Evolutionary conservation across 352 stramenopile species (phyloP).

Genomic region (Hyaloperonospora brassicae): DNA sequence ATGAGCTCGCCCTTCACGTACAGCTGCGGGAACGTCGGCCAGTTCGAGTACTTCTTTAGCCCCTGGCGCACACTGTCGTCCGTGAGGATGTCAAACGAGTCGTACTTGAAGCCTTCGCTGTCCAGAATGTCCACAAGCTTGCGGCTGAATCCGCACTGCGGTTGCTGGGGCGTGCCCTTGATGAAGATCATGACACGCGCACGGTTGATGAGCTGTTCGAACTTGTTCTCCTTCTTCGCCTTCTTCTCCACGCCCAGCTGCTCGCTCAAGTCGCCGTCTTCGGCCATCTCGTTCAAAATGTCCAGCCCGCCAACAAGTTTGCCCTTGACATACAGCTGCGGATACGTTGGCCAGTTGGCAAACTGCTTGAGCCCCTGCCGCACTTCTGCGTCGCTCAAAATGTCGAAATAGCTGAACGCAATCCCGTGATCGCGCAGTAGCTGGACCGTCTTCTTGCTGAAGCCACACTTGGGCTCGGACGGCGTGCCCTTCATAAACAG

Average conservation of each 20-base stretch:
- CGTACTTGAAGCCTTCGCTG: slow-evolving; percentile 86
- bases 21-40: slow-evolving; percentile 97
- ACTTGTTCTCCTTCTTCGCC: slow-evolving; percentile 78
- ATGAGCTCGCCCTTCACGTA: slow-evolving; percentile 97
- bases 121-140: slow-evolving; percentile 93
- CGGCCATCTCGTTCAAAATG: slow-evolving; percentile 92
- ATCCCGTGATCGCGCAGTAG: slow-evolving; percentile 87
- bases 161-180: slow-evolving; percentile 90
- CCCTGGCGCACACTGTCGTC: slow-evolving; percentile 94
- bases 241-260: slow-evolving; percentile 88
- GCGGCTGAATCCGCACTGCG: slow-evolving; percentile 93
- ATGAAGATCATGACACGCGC: slow-evolving; percentile 97
- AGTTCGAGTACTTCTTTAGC: slow-evolving; percentile 97
- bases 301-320: slow-evolving; percentile 90
- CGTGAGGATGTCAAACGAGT: slow-evolving; percentile 95
- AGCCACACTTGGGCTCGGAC: slow-evolving; percentile 87
- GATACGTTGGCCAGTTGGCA: slow-evolving; percentile 96
- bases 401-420: slow-evolving; percentile 93
- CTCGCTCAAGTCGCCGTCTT: slow-evolving; percentile 83
- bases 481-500: slow-evolving; percentile 95
- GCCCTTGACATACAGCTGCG: slow-evolving; percentile 94
- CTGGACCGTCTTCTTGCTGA: slow-evolving; percentile 90
- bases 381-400: slow-evolving; percentile 90
- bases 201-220: slow-evolving; percentile 85
- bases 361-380: slow-evolving; percentile 94